phyloP scores from a whole-genome alignment of 2,329 filamentous ascomycete species.

The Penicillium janthinellum region DNA sequence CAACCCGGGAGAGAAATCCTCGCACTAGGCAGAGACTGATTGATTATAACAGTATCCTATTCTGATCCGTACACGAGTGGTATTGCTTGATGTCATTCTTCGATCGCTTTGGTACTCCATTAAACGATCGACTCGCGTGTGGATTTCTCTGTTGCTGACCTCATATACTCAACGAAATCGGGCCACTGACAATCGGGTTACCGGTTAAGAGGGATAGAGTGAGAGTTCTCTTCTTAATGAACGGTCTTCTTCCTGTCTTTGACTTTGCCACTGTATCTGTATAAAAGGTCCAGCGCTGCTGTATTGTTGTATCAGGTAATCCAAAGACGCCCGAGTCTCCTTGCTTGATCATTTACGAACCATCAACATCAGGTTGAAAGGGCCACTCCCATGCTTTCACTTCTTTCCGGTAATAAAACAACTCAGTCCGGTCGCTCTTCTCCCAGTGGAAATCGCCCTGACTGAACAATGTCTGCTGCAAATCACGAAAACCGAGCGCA shows the following conservation, averaged over 20 bases:
- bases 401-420: slow-evolving; percentile 22
- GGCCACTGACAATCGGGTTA: background rate
- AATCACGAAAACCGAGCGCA: background rate
- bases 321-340: too few species aligned
- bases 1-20: too few species aligned
- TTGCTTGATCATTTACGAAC: background rate
- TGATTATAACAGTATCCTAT: too few species aligned
- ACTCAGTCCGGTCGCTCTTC: slow-evolving; percentile 22
- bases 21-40: too few species aligned
- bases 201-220: background rate
- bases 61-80: too few species aligned
- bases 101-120: too few species aligned
- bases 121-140: too few species aligned
- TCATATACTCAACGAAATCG: background rate
- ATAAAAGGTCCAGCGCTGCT: background rate
- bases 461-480: slow-evolving; percentile 4
- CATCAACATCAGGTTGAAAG: slow-evolving; percentile 1
- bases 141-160: too few species aligned
- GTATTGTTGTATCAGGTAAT: too few species aligned
- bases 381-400: slow-evolving; percentile 16
- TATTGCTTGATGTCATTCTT: too few species aligned
- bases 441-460: slow-evolving; percentile 10
- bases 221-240: background rate
- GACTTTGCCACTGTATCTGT: background rate
- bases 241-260: background rate